Conservation (phyloP, 371 early-diverging fungal genomes). For the Saksenaea oblongispora region DNA sequence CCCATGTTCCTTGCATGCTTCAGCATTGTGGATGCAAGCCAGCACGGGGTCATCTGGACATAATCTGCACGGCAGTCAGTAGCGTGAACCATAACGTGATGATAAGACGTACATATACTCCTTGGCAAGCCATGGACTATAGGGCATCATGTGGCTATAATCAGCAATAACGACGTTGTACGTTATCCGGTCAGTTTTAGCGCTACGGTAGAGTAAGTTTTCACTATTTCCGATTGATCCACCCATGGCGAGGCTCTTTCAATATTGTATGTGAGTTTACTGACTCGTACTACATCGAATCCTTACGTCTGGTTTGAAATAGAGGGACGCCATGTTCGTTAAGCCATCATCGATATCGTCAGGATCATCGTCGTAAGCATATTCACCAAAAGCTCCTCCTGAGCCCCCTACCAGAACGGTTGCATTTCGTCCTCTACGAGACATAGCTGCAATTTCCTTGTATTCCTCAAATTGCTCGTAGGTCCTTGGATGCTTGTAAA, state of each 20-base stretch:
- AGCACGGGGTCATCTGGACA: conserved; percentile 53
- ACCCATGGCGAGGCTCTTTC: conserved; percentile 36
- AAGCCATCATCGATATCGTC: conserved; percentile 53
- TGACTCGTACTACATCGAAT: neutral
- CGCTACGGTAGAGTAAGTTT: conserved; percentile 37
- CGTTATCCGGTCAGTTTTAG: conserved; percentile 43
- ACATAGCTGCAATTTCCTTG: conserved; percentile 58
- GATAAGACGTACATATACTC: conserved; percentile 50
- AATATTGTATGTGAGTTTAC: neutral
- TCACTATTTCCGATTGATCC: conserved; percentile 32
- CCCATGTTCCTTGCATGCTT: conserved; percentile 49
- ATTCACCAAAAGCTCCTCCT: conserved; percentile 52
- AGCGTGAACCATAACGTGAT: neutral
- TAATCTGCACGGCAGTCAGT: conserved; percentile 29
- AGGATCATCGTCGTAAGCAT: conserved; percentile 50
- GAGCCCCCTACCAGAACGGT: conserved; percentile 44
- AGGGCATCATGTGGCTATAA: conserved; percentile 51
- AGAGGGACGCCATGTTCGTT: conserved; percentile 35
- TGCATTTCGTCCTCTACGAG: conserved; percentile 49
- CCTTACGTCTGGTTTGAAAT: conserved; percentile 47
- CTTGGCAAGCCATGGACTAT: conserved; percentile 53
- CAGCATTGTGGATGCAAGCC: conserved; percentile 66
- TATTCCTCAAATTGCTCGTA: conserved; percentile 58
- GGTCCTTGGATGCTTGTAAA: conserved; percentile 49
- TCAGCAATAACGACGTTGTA: conserved; percentile 48